A percentile compares a stretch with the other conserved stretches of the same genome.
Evolutionary conservation across 805 yeast genomes (phyloP).

Genomic region (Wickerhamomyces chambardii): DNA sequence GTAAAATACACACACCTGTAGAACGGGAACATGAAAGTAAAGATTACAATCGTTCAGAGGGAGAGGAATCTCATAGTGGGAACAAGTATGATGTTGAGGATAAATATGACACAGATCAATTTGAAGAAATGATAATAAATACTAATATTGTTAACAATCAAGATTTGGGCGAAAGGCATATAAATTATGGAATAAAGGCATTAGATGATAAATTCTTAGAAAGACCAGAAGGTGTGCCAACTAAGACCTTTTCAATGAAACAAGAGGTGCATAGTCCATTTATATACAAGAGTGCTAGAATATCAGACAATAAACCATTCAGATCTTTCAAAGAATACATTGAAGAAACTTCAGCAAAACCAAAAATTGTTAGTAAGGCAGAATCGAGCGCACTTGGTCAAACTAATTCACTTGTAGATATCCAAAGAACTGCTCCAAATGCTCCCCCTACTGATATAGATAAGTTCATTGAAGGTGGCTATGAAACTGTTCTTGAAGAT

Average conservation of each 20-base stretch:
- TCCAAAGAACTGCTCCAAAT: constrained; percentile 8
- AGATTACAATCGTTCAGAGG: too few species aligned
- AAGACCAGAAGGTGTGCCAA: constrained; percentile 40
- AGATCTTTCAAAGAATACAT: constrained; percentile 8
- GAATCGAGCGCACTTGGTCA: constrained; percentile 1
- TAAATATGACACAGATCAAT: too few species aligned
- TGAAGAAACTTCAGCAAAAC: constrained; percentile 1
- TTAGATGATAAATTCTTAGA: constrained; percentile 41
- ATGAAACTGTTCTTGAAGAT: neutral
- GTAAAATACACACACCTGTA: too few species aligned
- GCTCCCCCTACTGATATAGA: constrained; percentile 11
- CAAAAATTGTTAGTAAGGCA: constrained; percentile 10
- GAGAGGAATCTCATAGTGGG: too few species aligned
- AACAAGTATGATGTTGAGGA: too few species aligned
- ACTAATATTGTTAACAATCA: too few species aligned
- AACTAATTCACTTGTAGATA: constrained; percentile 1
- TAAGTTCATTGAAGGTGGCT: neutral
- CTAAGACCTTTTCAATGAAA: constrained; percentile 19
- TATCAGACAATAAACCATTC: constrained; percentile 2
- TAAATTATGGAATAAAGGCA: constrained; percentile 9
- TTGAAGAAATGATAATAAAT: too few species aligned
- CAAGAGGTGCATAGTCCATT: constrained; percentile 14
- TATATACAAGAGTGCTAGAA: constrained; percentile 3
- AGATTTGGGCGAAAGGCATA: too few species aligned
- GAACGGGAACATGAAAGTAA: too few species aligned